Evolutionary conservation across 2,329 filamentous ascomycete genomes (phyloP).

Genomic region (Aureobasidium uvarum): DNA sequence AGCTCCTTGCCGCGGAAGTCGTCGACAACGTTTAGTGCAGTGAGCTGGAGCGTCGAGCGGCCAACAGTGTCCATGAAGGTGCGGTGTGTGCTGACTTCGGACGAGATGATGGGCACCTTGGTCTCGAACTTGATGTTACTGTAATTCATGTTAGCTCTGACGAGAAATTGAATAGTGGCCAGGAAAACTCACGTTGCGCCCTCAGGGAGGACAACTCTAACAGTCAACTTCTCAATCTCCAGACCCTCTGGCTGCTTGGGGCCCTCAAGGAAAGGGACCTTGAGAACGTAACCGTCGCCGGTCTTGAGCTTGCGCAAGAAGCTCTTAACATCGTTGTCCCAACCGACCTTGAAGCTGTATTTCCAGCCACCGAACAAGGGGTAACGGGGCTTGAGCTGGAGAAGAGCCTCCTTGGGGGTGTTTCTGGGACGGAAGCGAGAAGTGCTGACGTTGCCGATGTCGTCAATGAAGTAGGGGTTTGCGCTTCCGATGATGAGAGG

Average conservation of each 20-base stretch:
- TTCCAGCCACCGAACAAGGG: conserved; percentile 98
- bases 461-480: conserved; percentile 92
- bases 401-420: conserved; percentile 61
- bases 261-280: conserved; percentile 89
- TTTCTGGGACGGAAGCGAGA: conserved; percentile 69
- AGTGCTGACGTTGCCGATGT: conserved; percentile 95
- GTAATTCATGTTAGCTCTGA: conserved; percentile 35
- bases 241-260: conserved; percentile 82
- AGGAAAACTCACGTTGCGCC: conserved; percentile 69
- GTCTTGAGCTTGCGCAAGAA: conserved; percentile 66
- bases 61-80: conserved; percentile 94
- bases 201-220: conserved; percentile 86
- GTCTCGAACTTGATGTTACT: conserved; percentile 80
- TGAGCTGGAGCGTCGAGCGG: conserved; percentile 76
- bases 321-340: conserved; percentile 80
- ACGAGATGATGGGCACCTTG: conserved; percentile 66
- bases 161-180: neutral
- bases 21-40: conserved; percentile 83
- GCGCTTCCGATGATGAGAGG: conserved; percentile 75
- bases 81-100: conserved; percentile 65
- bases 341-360: conserved; percentile 94
- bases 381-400: conserved; percentile 91
- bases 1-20: conserved; percentile 82
- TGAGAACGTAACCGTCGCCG: conserved; percentile 75
- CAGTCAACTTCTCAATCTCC: conserved; percentile 75